Percentiles rank a stretch among this genome's conserved stretches.
Conservation (phyloP, 768 basidiomycete species). For the Auricularia cornea region DNA sequence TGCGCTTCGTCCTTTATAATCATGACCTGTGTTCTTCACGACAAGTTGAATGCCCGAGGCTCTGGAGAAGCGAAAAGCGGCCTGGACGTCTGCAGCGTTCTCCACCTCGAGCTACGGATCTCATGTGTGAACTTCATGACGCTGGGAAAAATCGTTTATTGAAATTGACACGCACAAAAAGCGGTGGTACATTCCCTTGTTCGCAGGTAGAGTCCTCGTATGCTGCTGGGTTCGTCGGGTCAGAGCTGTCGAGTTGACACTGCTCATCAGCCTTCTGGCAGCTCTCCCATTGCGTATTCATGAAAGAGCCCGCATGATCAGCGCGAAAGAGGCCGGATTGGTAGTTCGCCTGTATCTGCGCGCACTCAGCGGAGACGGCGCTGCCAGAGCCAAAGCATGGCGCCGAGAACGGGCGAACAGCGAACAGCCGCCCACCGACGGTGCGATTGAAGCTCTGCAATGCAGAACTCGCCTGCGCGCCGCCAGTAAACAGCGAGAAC, state of each 20-base stretch:
- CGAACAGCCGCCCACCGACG: no score
- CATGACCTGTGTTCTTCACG: conserved; percentile 7
- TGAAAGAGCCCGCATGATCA: neutral
- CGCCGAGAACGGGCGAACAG: no score
- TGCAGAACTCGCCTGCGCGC: no score
- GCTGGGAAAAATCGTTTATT: no score
- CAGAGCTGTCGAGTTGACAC: neutral
- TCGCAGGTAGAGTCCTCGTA: neutral
- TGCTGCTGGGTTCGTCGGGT: neutral
- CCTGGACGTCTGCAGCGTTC: neutral
- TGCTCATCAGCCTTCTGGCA: neutral
- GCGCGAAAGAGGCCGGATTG: neutral
- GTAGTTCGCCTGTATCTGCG: neutral
- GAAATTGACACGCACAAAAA: no score
- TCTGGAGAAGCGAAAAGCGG: neutral
- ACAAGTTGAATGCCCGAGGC: conserved; percentile 1
- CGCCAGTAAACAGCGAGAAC: no score
- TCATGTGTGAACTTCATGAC: neutral
- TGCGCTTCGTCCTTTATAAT: conserved; percentile 2
- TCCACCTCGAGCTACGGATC: conserved; percentile 1
- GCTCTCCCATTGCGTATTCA: conserved; percentile 4
- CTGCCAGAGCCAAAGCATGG: no score
- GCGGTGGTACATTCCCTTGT: no score
- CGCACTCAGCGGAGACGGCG: neutral
- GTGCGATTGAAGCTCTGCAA: no score